Conservation (phyloP, 345 rosid genomes). For the Reutealis trisperma region DNA sequence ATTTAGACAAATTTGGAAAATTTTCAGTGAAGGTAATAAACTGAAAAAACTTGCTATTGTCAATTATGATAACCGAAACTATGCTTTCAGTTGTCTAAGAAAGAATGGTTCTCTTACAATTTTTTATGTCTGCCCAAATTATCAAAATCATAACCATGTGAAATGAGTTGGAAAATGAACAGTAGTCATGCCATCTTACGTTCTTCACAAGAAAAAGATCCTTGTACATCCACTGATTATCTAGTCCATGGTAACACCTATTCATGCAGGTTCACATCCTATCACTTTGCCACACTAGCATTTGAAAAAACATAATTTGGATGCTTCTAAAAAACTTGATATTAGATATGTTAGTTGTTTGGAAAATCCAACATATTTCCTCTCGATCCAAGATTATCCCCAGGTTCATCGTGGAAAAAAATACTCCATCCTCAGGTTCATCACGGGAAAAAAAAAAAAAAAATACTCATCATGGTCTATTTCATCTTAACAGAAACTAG, state of each 20-base stretch:
- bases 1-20: background rate
- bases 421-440: too few relatives aligned
- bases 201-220: slow-evolving; percentile 7
- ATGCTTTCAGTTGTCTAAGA: background rate
- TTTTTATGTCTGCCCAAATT: background rate
- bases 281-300: background rate
- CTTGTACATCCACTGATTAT: background rate
- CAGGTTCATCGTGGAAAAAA: too few relatives aligned
- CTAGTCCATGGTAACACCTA: background rate
- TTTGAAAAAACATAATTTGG: background rate
- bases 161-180: background rate
- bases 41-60: background rate
- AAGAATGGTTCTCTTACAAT: background rate
- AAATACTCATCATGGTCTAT: background rate
- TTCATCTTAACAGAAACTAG: background rate
- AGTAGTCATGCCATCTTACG: background rate
- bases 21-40: background rate
- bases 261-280: background rate
- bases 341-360: background rate
- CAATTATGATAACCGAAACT: background rate
- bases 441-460: background rate
- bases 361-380: background rate
- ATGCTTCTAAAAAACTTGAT: background rate
- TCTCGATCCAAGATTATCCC: background rate
- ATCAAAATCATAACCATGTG: background rate